Evolutionary conservation across 257 asterid genomes (phyloP).

Genomic region (Plantago elongata): DNA sequence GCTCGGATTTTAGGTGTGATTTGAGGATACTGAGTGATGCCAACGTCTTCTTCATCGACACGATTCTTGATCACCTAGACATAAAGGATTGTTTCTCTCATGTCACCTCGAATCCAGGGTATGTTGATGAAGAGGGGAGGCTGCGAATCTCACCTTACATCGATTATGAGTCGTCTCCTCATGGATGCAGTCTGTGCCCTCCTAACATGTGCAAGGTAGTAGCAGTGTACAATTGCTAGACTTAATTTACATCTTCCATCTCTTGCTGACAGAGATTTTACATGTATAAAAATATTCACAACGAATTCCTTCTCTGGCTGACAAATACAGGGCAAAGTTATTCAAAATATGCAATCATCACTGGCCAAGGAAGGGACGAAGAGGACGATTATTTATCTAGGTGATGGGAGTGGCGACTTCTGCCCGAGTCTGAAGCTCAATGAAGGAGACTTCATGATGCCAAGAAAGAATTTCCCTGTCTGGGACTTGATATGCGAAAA

Average conservation of each 20-base stretch:
- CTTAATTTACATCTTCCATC: not conserved
- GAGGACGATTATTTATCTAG: conserved; percentile 30
- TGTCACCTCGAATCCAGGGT: conserved; percentile 65
- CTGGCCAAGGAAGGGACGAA: conserved; percentile 26
- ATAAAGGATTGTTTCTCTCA: conserved; percentile 57
- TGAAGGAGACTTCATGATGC: conserved; percentile 10
- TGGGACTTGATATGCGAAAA: conserved; percentile 37
- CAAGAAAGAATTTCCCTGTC: conserved; percentile 29
- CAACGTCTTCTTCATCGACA: conserved; percentile 63
- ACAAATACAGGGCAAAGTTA: conserved; percentile 21
- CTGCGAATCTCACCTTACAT: conserved; percentile 62
- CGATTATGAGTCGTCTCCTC: conserved; percentile 51
- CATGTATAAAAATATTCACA: not conserved
- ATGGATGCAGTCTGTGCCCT: conserved; percentile 64
- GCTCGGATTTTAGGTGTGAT: conserved; percentile 48
- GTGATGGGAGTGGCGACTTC: conserved; percentile 40
- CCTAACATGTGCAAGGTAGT: conserved; percentile 85
- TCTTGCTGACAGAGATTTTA: not conserved
- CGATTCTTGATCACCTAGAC: conserved; percentile 59
- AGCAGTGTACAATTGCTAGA: conserved; percentile 19
- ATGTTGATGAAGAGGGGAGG: conserved; percentile 53
- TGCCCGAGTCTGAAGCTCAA: conserved; percentile 43
- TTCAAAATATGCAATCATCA: conserved; percentile 30
- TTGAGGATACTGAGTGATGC: conserved; percentile 90
- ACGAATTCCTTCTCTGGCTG: not conserved